A percentile compares a stretch with the other conserved stretches of the same genome.
phyloP scores from a whole-genome alignment of 176 grass and related monocot genomes.

The Thalia dealbata region DNA sequence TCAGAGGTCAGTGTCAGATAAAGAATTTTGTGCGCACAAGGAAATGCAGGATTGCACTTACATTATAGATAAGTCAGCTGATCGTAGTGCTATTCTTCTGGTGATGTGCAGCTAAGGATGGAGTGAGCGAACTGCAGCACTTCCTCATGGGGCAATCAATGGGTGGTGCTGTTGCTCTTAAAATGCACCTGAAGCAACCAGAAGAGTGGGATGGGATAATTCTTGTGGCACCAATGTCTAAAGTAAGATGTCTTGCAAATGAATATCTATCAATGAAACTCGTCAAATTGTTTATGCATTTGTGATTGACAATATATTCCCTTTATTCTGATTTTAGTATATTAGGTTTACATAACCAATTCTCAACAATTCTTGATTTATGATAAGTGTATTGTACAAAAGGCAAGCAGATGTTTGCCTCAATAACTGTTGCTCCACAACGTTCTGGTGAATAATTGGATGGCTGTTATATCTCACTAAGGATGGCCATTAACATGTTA shows the following conservation, averaged over 20 bases:
- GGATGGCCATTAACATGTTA: too few relatives aligned
- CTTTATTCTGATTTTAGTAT: neutral
- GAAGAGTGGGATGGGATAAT: constrained; percentile 76
- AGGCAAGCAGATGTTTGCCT: neutral
- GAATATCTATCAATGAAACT: constrained; percentile 6
- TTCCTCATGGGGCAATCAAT: constrained; percentile 97
- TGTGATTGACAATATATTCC: constrained; percentile 1
- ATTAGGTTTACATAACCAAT: neutral
- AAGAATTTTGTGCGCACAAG: constrained; percentile 2
- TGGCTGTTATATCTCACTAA: neutral
- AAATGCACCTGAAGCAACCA: constrained; percentile 71
- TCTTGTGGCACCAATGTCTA: constrained; percentile 97
- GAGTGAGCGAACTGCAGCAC: constrained; percentile 40
- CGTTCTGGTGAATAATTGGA: neutral
- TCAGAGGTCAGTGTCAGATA: constrained; percentile 47
- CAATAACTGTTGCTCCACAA: neutral
- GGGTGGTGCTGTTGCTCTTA: constrained; percentile 91
- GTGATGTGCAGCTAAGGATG: constrained; percentile 40
- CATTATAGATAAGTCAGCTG: neutral
- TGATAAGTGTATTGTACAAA: neutral
- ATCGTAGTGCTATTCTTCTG: neutral
- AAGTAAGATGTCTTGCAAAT: constrained; percentile 40
- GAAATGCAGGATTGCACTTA: neutral
- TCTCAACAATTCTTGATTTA: neutral
- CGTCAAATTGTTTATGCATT: constrained; percentile 10